Evolutionary conservation across 2,329 filamentous ascomycete genomes (phyloP), one percentile per base, ranked within the genome.

Genomic region (Pestalotiopsis sp.): DNA sequence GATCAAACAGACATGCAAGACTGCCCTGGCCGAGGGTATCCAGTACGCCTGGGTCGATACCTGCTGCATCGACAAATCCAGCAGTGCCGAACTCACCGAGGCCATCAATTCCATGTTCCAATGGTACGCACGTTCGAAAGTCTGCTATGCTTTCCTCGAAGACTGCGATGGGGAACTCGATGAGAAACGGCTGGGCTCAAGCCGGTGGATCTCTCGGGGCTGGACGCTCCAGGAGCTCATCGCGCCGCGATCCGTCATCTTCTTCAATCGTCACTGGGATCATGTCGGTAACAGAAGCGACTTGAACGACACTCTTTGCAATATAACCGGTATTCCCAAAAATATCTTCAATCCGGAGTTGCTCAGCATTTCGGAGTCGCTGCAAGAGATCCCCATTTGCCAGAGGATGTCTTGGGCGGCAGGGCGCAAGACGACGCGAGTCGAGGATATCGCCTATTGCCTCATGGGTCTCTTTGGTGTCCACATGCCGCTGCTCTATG

Each of bases 221-320:
- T 66, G 49, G 64, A 66, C 64, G n/a, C 64, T 66, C 4, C 49
- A 66, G 27, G 64, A 66, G 17, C 45, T 66, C 12, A 27, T 68
- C 20, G 67, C 67, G 4, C 62, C 67, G 23, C 12, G 12, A 25
- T 41, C 49, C 23, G 36, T 66, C 31, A 38, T 45, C 1, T 68
- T 68, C 67, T 68, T 74, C 60, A 12, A 36, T n/a, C 25, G 11
- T 2, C 7, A 14, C 2, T 61, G 59, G 59, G 4, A 23, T 3
- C n/a, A 2, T 12, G 17, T 61, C 27, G 27, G 27, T 5, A 61
- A 12, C 2, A 38, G 36, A 39, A 2, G 3, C 5, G 59, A 38
- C 11, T 39, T 38, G 27, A 20, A 11, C 9, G 5, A 1, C 7
- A 13, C 3, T 12, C 25, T 61, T 9, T 13, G 4, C 12, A 2